Percentiles rank a stretch among this genome's conserved stretches.
These are phyloP conservation scores for Cerrena zonata DNA, from an alignment of 1,284 basidiomycete species.

Conservation along the genomic window DNA sequence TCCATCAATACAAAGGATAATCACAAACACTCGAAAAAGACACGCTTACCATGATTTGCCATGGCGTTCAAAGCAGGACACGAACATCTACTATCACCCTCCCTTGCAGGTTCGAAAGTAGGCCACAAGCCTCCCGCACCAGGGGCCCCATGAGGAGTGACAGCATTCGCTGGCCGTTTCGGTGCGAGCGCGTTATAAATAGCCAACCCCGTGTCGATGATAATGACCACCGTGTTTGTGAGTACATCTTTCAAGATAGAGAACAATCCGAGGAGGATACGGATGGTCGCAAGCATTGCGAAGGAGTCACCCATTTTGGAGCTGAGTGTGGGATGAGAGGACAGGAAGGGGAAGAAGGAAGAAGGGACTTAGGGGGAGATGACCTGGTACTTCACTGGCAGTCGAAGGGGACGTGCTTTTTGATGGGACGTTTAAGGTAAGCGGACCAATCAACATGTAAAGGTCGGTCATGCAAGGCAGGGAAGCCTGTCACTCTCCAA, in stretches of 20 bases:
- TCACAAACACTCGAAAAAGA: too few species aligned
- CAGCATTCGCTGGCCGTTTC: conserved; percentile 42
- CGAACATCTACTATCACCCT: conserved; percentile 60
- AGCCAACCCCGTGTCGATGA: conserved; percentile 44
- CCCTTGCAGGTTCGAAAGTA: conserved; percentile 48
- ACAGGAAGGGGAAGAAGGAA: too few species aligned
- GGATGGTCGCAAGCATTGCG: conserved; percentile 12
- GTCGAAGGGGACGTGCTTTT: too few species aligned
- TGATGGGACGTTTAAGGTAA: too few species aligned
- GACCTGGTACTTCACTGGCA: too few species aligned
- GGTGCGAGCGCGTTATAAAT: conserved; percentile 51
- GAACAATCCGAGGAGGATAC: conserved; percentile 15
- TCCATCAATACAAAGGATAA: too few species aligned
- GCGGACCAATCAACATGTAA: too few species aligned
- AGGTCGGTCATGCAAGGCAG: too few species aligned
- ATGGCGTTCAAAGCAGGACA: conserved; percentile 71
- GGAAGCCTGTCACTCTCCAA: background rate
- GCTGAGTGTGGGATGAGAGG: too few species aligned
- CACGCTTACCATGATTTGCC: conserved; percentile 64
- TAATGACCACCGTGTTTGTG: conserved; percentile 14
- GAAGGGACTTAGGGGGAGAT: background rate
- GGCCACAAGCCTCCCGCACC: conserved; percentile 70
- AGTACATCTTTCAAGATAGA: conserved; percentile 12
- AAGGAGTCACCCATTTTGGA: conserved; percentile 11
- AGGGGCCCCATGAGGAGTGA: conserved; percentile 50